These are phyloP conservation scores for Fusarium irregulare DNA, from an alignment of 2,329 filamentous ascomycete genomes.

Conservation along the genomic window DNA sequence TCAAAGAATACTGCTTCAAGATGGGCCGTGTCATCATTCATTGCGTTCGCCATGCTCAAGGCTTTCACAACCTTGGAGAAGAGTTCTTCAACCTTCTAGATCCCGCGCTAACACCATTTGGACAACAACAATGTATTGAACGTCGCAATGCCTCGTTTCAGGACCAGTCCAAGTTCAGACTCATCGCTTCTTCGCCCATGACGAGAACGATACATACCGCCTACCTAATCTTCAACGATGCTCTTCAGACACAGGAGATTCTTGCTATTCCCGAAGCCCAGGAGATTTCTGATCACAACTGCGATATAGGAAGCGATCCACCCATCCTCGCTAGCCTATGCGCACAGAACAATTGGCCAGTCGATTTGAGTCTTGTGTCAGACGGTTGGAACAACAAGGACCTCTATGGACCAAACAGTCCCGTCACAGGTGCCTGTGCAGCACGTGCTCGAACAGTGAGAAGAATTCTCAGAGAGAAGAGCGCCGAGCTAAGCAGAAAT, in stretches of 20 bases:
- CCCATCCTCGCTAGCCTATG: neutral
- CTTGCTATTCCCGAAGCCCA: constrained; percentile 35
- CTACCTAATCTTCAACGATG: constrained; percentile 17
- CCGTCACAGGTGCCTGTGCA: constrained; percentile 24
- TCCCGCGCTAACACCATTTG: constrained; percentile 33
- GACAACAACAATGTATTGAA: constrained; percentile 27
- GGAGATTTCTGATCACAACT: constrained; percentile 33
- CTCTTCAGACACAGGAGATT: constrained; percentile 19
- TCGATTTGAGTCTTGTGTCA: constrained; percentile 23
- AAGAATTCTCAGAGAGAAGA: constrained; percentile 25
- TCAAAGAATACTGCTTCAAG: neutral
- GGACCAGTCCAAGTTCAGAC: constrained; percentile 32
- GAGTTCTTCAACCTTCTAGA: constrained; percentile 34
- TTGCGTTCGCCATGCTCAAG: constrained; percentile 31
- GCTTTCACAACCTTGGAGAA: constrained; percentile 35
- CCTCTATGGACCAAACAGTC: constrained; percentile 32
- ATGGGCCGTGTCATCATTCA: constrained; percentile 33
- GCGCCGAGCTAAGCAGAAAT: constrained; percentile 1
- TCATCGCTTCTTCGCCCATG: constrained; percentile 32
- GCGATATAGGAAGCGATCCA: constrained; percentile 23
- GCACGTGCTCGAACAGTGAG: constrained; percentile 26
- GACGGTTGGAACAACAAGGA: constrained; percentile 29
- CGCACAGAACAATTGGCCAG: constrained; percentile 22
- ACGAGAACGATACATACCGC: constrained; percentile 29
- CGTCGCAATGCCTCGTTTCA: constrained; percentile 29